These are phyloP conservation scores for Cyberlindnera euphorbiae DNA, from an alignment of 805 yeast species.

Conservation along the genomic window DNA sequence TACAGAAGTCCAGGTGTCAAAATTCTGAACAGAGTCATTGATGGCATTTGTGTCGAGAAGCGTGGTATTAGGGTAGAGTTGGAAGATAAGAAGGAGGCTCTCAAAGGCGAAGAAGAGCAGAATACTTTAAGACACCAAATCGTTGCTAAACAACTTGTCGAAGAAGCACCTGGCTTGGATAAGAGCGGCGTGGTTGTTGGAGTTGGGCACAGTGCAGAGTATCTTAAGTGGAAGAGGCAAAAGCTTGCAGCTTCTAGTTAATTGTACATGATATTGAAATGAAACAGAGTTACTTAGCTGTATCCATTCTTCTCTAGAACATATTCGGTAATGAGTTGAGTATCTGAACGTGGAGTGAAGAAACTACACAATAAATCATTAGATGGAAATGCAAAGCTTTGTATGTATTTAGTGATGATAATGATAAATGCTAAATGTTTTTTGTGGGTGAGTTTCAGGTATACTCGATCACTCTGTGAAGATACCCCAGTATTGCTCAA, in stretches of 20 bases:
- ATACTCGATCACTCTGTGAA: constrained; percentile 6
- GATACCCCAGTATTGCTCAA: constrained; percentile 52
- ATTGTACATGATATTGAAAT: too few relatives aligned
- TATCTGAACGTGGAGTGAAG: background rate
- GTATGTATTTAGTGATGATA: too few relatives aligned
- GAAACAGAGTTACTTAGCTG: background rate
- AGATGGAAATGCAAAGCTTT: too few relatives aligned
- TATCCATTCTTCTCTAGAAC: background rate
- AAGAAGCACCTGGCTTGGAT: constrained; percentile 19
- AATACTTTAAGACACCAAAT: constrained; percentile 2
- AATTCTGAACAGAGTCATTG: constrained; percentile 33
- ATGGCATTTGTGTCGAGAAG: constrained; percentile 20
- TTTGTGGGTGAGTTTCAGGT: background rate
- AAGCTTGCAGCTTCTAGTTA: constrained; percentile 12
- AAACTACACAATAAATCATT: constrained; percentile 7
- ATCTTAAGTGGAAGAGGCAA: constrained; percentile 53
- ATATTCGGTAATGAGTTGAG: constrained; percentile 1
- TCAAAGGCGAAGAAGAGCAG: constrained; percentile 14
- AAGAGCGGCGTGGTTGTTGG: constrained; percentile 30
- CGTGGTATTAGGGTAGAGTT: constrained; percentile 1
- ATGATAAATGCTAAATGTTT: too few relatives aligned
- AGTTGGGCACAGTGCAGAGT: constrained; percentile 70
- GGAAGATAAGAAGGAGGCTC: background rate
- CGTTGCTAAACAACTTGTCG: background rate
- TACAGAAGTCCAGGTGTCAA: constrained; percentile 62